Evolutionary conservation across 805 yeast genomes (phyloP).

Genomic region (Hyphopichia homilentoma): DNA sequence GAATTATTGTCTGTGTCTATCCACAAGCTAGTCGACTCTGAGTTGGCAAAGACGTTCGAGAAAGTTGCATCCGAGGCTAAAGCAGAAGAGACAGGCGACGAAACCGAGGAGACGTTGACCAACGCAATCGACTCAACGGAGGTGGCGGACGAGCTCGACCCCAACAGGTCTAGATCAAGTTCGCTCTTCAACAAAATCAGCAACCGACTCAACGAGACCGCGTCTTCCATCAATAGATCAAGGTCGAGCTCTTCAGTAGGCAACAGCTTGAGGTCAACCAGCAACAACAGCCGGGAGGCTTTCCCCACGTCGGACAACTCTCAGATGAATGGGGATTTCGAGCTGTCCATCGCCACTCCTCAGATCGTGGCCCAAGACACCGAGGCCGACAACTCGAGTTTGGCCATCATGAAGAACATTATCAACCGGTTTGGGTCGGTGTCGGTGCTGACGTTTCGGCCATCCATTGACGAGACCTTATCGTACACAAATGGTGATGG

Average conservation of each 20-base stretch:
- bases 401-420: slow-evolving; percentile 31
- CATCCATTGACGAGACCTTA: slow-evolving; percentile 1
- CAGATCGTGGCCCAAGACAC: slow-evolving; percentile 1
- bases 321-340: slow-evolving; percentile 10
- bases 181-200: slow-evolving; percentile 36
- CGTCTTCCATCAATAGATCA: slow-evolving; percentile 21
- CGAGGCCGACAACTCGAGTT: slow-evolving; percentile 18
- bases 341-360: slow-evolving; percentile 12
- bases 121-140: slow-evolving; percentile 4
- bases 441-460: slow-evolving; percentile 19
- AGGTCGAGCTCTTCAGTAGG: slow-evolving; percentile 30
- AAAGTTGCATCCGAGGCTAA: slow-evolving; percentile 6
- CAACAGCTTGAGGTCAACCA: slow-evolving; percentile 15
- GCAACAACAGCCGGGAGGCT: slow-evolving; percentile 16
- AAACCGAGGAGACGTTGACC: slow-evolving; percentile 11
- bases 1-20: slow-evolving; percentile 20
- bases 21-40: slow-evolving; percentile 27
- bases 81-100: slow-evolving; percentile 15
- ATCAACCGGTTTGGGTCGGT: slow-evolving; percentile 33
- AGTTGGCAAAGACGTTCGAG: slow-evolving; percentile 17
- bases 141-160: slow-evolving; percentile 4
- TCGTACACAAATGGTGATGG: background rate
- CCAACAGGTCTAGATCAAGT: slow-evolving; percentile 32
- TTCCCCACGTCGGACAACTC: slow-evolving; percentile 19
- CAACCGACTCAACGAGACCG: slow-evolving; percentile 26